These are phyloP conservation scores for Paraleonurus japonicus DNA, from an alignment of 257 asterid genomes.

Conservation along the genomic window DNA sequence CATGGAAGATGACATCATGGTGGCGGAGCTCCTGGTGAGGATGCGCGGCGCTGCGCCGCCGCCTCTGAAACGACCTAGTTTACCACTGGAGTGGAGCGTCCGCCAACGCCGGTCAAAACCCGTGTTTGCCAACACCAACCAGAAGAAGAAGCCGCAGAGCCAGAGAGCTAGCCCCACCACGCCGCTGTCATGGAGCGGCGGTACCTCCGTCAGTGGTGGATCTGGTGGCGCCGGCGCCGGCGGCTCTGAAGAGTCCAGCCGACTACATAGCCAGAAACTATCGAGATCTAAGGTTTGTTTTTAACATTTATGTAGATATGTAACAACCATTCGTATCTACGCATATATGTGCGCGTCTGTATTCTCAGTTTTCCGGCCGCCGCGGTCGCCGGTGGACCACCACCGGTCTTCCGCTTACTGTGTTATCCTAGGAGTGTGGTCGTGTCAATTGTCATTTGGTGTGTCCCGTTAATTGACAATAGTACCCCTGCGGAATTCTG, in stretches of 20 bases:
- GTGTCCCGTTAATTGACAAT: conserved; percentile 28
- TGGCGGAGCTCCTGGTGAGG: conserved; percentile 54
- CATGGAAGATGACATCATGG: conserved; percentile 54
- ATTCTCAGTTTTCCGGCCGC: conserved; percentile 15
- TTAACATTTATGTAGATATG: background rate
- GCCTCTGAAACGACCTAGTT: conserved; percentile 9
- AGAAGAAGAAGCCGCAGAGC: conserved; percentile 35
- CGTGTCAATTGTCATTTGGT: conserved; percentile 37
- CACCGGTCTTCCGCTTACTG: conserved; percentile 6
- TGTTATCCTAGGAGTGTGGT: conserved; percentile 23
- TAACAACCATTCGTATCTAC: background rate
- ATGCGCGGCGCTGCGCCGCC: conserved; percentile 28
- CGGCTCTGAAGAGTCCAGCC: conserved; percentile 50
- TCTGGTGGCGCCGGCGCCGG: conserved; percentile 40
- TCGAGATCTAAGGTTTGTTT: conserved; percentile 79
- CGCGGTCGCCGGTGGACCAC: conserved; percentile 24
- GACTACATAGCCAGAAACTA: conserved; percentile 25
- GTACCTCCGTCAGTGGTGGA: conserved; percentile 55
- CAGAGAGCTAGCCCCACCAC: conserved; percentile 64
- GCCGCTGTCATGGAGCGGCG: conserved; percentile 77
- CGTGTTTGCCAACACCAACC: conserved; percentile 7
- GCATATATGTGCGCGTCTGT: background rate
- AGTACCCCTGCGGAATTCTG: conserved; percentile 42
- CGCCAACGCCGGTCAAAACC: conserved; percentile 72
- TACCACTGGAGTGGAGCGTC: conserved; percentile 60